These are phyloP conservation scores for Mortierella sp. DNA, from an alignment of 371 early-diverging fungal genomes.

Conservation along the genomic window DNA sequence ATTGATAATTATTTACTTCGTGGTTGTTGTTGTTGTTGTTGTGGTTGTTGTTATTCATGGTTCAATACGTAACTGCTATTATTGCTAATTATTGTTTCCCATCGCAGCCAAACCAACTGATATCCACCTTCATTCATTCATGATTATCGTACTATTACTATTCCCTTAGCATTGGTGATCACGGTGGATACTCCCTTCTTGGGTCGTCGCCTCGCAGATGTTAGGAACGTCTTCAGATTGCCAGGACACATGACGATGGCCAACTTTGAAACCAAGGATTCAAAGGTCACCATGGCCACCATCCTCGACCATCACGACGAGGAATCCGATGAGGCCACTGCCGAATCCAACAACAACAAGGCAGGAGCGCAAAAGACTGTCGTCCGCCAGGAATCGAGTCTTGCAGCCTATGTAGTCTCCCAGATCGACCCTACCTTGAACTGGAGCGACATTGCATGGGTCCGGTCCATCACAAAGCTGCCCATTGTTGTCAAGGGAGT, in stretches of 20 bases:
- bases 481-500: slow-evolving; percentile 96
- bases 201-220: slow-evolving; percentile 92
- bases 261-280: slow-evolving; percentile 65
- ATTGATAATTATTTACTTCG: neutral
- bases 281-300: slow-evolving; percentile 53
- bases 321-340: slow-evolving; percentile 26
- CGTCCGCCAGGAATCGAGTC: slow-evolving; percentile 50
- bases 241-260: slow-evolving; percentile 68
- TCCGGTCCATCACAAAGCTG: slow-evolving; percentile 84
- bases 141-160: neutral
- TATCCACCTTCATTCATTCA: neutral
- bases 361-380: neutral
- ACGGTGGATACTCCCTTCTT: slow-evolving; percentile 96
- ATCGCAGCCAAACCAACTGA: neutral
- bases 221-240: slow-evolving; percentile 78
- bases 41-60: neutral
- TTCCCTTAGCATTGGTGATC: slow-evolving; percentile 77
- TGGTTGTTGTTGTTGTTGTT: neutral
- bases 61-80: neutral
- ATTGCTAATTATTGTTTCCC: neutral
- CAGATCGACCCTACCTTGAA: slow-evolving; percentile 82
- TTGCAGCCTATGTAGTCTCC: slow-evolving; percentile 83
- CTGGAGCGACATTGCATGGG: slow-evolving; percentile 94
- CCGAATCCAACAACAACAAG: neutral
- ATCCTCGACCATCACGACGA: slow-evolving; percentile 34